Base-by-base conservation (phyloP, 345 rosid genomes). In the Lepidium didymum region DNA sequence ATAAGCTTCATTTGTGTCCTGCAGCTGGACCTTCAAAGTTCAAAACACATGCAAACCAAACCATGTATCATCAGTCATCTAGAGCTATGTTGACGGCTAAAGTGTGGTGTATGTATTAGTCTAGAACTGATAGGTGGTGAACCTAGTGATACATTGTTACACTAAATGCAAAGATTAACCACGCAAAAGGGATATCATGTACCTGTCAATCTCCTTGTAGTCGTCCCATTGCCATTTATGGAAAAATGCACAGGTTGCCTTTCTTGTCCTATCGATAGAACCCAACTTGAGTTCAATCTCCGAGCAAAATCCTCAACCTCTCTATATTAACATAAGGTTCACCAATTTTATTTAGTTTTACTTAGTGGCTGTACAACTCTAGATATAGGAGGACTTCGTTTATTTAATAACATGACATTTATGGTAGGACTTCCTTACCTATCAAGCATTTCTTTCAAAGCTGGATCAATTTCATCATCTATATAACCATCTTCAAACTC, bases 251-350 rank as follows among this genome's bases (percentile, higher is more conserved):
- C 75, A 6, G 86, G 85, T 64, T 75, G 88, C 44, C 79, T 83
- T 70, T 88, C 89, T 64, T 76, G 87, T 69, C 90, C 90, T 73
- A 82, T 65, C 6, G 84, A 86, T 35, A 85, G 78, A 49, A 92
- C 86, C 80, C 96, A 90, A 68, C 86, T 90, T 6, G 97, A 88
- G 77, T 90, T 93, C 67, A 90, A 78, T 83, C 97, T 84, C 23
- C 97, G 83, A 23, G 96, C 97, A 82, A 90, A 93, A 60, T 90
- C 98, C 79, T 84, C 98, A 44, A 90, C 98, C 78, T 92, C 98
- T 77, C 98, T 92, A 70, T 44, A 37, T 45, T 18, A 31, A 54
- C 44, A 75, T 4, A 27, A 62, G 41, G 40, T 46, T 54, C 50
- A 60, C 46, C 50, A 36, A 5, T 16, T 65, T n/a, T 51, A 7